A percentile compares a stretch with the other conserved stretches of the same genome.
Conservation (phyloP, 2,329 filamentous ascomycete genomes). For the Epichloe typhina region DNA sequence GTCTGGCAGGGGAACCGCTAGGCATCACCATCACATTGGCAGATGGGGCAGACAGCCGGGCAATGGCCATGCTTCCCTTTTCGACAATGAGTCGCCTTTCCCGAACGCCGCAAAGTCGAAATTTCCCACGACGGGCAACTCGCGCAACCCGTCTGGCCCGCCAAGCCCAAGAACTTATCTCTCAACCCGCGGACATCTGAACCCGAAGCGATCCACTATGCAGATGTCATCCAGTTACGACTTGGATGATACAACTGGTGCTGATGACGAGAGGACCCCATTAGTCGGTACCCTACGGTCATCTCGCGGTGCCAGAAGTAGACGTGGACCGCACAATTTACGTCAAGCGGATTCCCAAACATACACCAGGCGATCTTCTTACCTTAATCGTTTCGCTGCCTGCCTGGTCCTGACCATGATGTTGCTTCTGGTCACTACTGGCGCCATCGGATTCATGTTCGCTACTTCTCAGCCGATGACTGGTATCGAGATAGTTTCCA, state of each 20-base stretch:
- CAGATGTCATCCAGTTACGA: constrained; percentile 58
- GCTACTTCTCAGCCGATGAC: constrained; percentile 79
- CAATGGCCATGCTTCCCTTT: constrained; percentile 56
- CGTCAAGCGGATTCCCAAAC: constrained; percentile 64
- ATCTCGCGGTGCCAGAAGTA: constrained; percentile 40
- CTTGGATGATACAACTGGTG: constrained; percentile 64
- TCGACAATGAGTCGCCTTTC: constrained; percentile 70
- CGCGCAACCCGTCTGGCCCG: constrained; percentile 53
- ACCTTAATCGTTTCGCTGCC: constrained; percentile 65
- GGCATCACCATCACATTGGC: constrained; percentile 63
- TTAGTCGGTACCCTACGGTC: constrained; percentile 53
- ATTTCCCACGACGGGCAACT: constrained; percentile 29
- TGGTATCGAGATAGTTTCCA: constrained; percentile 63
- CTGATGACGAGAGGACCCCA: constrained; percentile 80
- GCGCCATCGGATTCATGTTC: constrained; percentile 77
- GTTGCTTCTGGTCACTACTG: constrained; percentile 69
- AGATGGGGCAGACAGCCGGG: constrained; percentile 59
- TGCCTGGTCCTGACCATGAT: constrained; percentile 76
- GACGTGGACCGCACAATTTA: constrained; percentile 41
- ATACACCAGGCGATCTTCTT: constrained; percentile 47
- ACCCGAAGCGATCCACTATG: constrained; percentile 37
- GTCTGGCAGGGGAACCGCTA: constrained; percentile 50
- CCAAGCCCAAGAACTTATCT: constrained; percentile 52
- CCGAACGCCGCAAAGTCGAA: constrained; percentile 52
- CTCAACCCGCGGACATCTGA: constrained; percentile 18